phyloP scores from a whole-genome alignment of 148 eudicot species.

The Rhododendron griersonianum region DNA sequence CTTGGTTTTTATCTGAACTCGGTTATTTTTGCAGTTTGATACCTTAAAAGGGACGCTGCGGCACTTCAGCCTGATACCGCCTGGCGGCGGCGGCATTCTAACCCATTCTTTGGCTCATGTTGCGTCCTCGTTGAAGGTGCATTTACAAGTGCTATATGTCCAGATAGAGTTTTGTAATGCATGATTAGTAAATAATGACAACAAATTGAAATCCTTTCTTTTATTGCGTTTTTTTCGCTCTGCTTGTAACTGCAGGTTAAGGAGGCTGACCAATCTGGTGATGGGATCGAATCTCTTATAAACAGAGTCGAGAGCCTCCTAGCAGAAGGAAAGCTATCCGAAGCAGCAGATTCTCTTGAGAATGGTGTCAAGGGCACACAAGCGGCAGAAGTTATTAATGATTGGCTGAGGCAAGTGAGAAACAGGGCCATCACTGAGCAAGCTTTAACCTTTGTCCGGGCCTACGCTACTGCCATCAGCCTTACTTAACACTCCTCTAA shows the following conservation, averaged over 20 bases:
- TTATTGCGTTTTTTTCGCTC: neutral
- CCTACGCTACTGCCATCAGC: constrained; percentile 72
- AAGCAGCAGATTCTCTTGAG: constrained; percentile 89
- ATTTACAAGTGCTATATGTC: neutral
- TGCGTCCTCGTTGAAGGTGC: constrained; percentile 84
- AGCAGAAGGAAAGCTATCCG: constrained; percentile 79
- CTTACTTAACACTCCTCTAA: constrained; percentile 29
- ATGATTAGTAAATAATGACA: neutral
- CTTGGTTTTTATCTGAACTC: constrained; percentile 3
- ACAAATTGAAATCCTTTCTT: neutral
- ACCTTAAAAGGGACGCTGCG: constrained; percentile 63
- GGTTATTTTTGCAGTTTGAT: constrained; percentile 58
- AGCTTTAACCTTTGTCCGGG: constrained; percentile 63
- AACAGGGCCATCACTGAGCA: constrained; percentile 84
- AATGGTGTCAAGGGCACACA: constrained; percentile 73
- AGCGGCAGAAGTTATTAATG: constrained; percentile 59
- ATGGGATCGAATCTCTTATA: constrained; percentile 83
- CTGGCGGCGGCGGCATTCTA: constrained; percentile 84
- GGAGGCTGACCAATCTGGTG: constrained; percentile 73
- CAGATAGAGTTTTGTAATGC: neutral
- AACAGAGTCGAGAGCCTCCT: constrained; percentile 68
- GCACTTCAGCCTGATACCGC: constrained; percentile 90
- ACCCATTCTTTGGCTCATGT: constrained; percentile 80
- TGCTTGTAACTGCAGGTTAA: constrained; percentile 40
- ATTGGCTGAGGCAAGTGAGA: constrained; percentile 72